phyloP scores from a whole-genome alignment of 2,329 filamentous ascomycete species.

The Dactylonectria estremocensis region DNA sequence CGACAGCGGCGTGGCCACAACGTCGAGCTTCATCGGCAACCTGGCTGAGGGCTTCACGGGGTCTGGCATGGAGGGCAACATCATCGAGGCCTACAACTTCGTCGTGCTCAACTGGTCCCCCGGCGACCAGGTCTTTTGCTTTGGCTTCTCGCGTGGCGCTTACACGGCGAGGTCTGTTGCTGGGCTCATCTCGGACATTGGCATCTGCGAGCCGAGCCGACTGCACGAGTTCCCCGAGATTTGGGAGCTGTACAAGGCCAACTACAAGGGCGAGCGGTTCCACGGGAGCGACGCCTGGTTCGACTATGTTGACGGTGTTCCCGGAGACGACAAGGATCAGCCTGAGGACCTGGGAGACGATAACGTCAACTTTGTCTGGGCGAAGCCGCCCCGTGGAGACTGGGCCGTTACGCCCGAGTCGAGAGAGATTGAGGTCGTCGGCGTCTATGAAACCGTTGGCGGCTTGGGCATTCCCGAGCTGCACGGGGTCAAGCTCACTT shows the following conservation, averaged over 20 bases:
- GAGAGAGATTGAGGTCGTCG: conserved; percentile 41
- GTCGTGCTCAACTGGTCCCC: conserved; percentile 53
- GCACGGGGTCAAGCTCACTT: conserved; percentile 40
- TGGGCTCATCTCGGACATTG: conserved; percentile 47
- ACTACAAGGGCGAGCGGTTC: conserved; percentile 32
- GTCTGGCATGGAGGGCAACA: conserved; percentile 49
- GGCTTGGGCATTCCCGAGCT: conserved; percentile 46
- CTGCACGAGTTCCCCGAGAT: conserved; percentile 47
- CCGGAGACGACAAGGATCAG: conserved; percentile 31
- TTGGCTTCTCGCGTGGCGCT: conserved; percentile 56
- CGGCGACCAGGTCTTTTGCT: conserved; percentile 52
- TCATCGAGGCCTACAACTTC: conserved; percentile 56
- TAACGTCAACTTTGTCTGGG: conserved; percentile 26
- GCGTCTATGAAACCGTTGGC: conserved; percentile 47
- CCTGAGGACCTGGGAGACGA: conserved; percentile 1
- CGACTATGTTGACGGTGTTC: conserved; percentile 44
- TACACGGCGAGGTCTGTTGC: conserved; percentile 56
- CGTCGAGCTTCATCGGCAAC: conserved; percentile 22
- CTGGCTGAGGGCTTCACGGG: conserved; percentile 41
- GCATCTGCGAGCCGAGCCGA: conserved; percentile 45
- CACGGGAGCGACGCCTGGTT: conserved; percentile 42
- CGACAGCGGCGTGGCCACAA: conserved; percentile 53
- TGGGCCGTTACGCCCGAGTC: conserved; percentile 38
- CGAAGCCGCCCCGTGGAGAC: conserved; percentile 42
- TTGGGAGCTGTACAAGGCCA: conserved; percentile 45